Evolutionary conservation across 2,329 filamentous ascomycete genomes (phyloP).

Genomic region (Neofusicoccum parvum): DNA sequence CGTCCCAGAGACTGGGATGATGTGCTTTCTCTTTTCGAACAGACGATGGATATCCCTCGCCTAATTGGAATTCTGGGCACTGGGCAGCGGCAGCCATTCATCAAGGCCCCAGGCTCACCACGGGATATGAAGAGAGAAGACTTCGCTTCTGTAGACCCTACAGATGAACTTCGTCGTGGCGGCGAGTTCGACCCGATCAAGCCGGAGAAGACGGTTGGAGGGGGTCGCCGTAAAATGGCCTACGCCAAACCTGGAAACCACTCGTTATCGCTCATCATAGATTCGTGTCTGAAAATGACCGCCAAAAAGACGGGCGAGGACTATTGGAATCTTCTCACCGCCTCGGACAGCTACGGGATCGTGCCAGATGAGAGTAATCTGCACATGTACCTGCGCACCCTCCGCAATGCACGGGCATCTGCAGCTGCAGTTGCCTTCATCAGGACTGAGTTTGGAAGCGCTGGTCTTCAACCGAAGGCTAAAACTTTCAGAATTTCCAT

Average conservation of each 20-base stretch:
- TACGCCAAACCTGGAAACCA: slow-evolving; percentile 55
- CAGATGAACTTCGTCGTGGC: not conserved
- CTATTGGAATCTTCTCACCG: slow-evolving; percentile 78
- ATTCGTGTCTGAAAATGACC: slow-evolving; percentile 63
- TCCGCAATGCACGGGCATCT: slow-evolving; percentile 69
- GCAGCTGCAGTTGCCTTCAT: slow-evolving; percentile 63
- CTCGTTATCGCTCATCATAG: slow-evolving; percentile 69
- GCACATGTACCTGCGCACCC: slow-evolving; percentile 66
- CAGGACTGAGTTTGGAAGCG: slow-evolving; percentile 42
- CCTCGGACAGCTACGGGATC: slow-evolving; percentile 56
- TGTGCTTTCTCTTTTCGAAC: slow-evolving; percentile 73
- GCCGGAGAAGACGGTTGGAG: slow-evolving; percentile 4
- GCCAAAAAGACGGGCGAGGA: slow-evolving; percentile 63
- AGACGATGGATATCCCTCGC: slow-evolving; percentile 77
- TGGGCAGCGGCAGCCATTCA: not conserved
- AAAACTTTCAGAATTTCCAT: slow-evolving; percentile 71
- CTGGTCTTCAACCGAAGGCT: slow-evolving; percentile 33
- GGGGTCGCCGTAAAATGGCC: slow-evolving; percentile 27
- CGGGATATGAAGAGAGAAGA: slow-evolving; percentile 27
- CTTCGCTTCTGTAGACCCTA: not conserved
- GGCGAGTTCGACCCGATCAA: slow-evolving; percentile 11
- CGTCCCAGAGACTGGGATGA: slow-evolving; percentile 66
- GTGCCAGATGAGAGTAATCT: slow-evolving; percentile 73
- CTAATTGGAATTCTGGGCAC: slow-evolving; percentile 33
- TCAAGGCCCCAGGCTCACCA: slow-evolving; percentile 23